Evolutionary conservation across 2,329 filamentous ascomycete species (phyloP).

Genomic region (Ustilaginoidea virens): DNA sequence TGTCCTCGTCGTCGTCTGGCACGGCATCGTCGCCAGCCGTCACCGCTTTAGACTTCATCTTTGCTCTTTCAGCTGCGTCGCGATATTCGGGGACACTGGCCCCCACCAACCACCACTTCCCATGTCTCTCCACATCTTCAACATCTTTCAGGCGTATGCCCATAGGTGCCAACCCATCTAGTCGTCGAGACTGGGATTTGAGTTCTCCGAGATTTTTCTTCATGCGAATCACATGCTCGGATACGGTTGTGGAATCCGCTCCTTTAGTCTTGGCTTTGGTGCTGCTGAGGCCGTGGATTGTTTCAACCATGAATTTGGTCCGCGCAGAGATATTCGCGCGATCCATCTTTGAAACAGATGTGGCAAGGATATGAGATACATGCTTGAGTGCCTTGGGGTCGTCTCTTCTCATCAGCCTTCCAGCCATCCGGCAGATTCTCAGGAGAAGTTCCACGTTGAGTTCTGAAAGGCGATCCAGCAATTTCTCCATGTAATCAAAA

Average conservation of each 20-base stretch:
- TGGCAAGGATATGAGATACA: constrained; percentile 66
- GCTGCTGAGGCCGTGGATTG: constrained; percentile 87
- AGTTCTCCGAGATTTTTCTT: constrained; percentile 74
- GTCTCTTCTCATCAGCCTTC: constrained; percentile 71
- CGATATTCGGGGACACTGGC: constrained; percentile 59
- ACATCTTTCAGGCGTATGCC: constrained; percentile 73
- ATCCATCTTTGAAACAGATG: constrained; percentile 50
- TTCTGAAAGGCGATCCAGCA: constrained; percentile 63
- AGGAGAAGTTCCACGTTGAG: constrained; percentile 79
- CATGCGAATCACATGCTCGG: constrained; percentile 76
- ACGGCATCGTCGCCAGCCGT: constrained; percentile 9
- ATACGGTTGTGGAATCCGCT: constrained; percentile 53
- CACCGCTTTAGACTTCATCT: constrained; percentile 7
- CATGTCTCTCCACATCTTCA: constrained; percentile 65
- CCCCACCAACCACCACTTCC: constrained; percentile 97
- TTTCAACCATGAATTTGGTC: constrained; percentile 96
- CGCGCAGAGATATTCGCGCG: constrained; percentile 64
- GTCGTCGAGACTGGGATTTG: constrained; percentile 37
- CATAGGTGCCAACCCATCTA: constrained; percentile 67
- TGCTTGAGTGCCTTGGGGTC: constrained; percentile 81
- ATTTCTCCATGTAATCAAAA: constrained; percentile 77
- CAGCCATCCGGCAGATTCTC: constrained; percentile 67
- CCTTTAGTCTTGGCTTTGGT: constrained; percentile 70
- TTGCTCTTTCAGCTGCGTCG: constrained; percentile 4
- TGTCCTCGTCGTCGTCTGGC: constrained; percentile 31